Evolutionary conservation across 140 eudicot species (phyloP).

Genomic region (Stevia rebaudiana): DNA sequence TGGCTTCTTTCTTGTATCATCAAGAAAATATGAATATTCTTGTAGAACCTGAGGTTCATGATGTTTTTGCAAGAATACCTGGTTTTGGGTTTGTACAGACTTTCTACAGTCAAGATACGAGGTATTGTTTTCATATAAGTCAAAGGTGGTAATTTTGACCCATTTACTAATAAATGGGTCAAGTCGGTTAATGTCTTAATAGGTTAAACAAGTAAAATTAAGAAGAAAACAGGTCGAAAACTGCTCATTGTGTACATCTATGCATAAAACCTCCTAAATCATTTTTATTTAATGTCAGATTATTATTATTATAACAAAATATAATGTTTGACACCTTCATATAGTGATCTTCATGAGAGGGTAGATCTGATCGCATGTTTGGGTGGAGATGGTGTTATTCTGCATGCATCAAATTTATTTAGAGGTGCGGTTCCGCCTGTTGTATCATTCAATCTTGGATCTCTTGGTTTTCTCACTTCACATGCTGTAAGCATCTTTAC

Average conservation of each 20-base stretch:
- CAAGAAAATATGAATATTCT: slow-evolving; percentile 93
- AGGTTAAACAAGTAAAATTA: not conserved
- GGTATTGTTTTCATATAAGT: slow-evolving; percentile 39
- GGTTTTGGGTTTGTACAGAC: slow-evolving; percentile 99
- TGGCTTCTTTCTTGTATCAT: slow-evolving; percentile 81
- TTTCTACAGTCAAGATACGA: slow-evolving; percentile 91
- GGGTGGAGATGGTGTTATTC: slow-evolving; percentile 98
- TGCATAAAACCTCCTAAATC: not conserved
- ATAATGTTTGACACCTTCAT: slow-evolving; percentile 3
- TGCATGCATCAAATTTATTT: slow-evolving; percentile 91
- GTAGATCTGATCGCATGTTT: slow-evolving; percentile 92
- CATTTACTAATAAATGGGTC: not conserved
- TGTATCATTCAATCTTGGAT: slow-evolving; percentile 94
- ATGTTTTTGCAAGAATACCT: slow-evolving; percentile 88
- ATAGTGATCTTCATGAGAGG: slow-evolving; percentile 96
- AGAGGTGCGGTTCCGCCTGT: slow-evolving; percentile 98
- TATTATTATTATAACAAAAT: not conserved
- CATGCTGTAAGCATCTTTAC: slow-evolving; percentile 62
- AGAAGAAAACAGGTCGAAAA: not conserved
- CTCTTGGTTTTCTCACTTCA: slow-evolving; percentile 98
- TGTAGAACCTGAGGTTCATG: slow-evolving; percentile 99
- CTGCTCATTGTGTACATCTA: not conserved
- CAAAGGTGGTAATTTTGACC: not conserved
- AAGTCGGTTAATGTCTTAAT: not conserved
- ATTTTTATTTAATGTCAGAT: not conserved